Evolutionary conservation across 1,139 yeast genomes (phyloP), one percentile per base, ranked within the genome.

Genomic region (Taiozyma onychis): DNA sequence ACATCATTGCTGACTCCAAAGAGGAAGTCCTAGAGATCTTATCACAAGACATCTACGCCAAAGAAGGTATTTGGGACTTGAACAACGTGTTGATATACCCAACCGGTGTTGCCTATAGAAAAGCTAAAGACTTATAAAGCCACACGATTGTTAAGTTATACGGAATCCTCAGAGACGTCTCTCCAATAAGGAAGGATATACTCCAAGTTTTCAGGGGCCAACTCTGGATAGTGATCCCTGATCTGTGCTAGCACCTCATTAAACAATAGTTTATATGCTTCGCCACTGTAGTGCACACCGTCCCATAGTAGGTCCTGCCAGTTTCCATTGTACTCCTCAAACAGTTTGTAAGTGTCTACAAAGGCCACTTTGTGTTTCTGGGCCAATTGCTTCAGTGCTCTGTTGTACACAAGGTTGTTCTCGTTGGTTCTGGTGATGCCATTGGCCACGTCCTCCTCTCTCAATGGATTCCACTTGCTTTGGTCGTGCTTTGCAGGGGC

Each of bases 61-160:
- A 71, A 57, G 72, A 75, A 32, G 93, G 90, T 0, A 77, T 88
- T 52, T 88, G 96, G 96, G 95, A 88, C 64, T 63, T 86, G 54
- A 80, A 81, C 44, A 77, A 74, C 50, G 84, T 80, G 26, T 63
- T 81, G 57, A 78, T 86, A 47, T 73, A 78, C 61, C 91, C 91
- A 59, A 67, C 67, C 52, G 73, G 71, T 18, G 66, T 74, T 58
- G 83, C 82, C 41, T 71, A 67, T 48, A 73, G 80, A 60, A 54
- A 65, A 47, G 70, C 64, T 16, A 70, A 68, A 55, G 63, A 66
- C 32, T 55, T 52, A 53, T 53, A 45, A 39, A 10, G 11, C 11
- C 9, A 27, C 5, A 9, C 10, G 24, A 13, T 39, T 39, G 10
- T 21, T 18, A 39, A 10, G 7, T 18, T 24, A 49, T 32, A 48